Conservation (phyloP, 2,329 filamentous ascomycete species). For the Xylaria sp. region DNA sequence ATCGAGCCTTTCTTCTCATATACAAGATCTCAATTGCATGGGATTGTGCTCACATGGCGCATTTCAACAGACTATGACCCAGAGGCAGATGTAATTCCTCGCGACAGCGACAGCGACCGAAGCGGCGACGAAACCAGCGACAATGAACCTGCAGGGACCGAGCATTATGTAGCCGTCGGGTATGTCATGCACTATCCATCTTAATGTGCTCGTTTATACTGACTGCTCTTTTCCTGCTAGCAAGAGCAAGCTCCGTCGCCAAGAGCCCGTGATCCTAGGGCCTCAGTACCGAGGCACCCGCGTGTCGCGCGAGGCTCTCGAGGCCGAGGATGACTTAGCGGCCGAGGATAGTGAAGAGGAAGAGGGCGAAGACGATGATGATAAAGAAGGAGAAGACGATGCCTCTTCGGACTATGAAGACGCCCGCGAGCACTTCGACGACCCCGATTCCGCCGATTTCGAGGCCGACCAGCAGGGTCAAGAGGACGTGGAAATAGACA, state of each 20-base stretch:
- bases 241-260: conserved; percentile 85
- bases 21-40: background rate
- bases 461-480: conserved; percentile 60
- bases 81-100: conserved; percentile 69
- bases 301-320: conserved; percentile 72
- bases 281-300: conserved; percentile 82
- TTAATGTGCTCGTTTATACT: conserved; percentile 31
- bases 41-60: conserved; percentile 33
- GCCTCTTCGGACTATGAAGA: conserved; percentile 49
- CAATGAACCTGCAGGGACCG: conserved; percentile 73
- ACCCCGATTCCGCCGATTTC: conserved; percentile 67
- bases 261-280: conserved; percentile 75
- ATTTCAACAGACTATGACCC: conserved; percentile 77
- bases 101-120: conserved; percentile 61
- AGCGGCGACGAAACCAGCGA: conserved; percentile 63
- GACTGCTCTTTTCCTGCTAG: conserved; percentile 52
- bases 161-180: conserved; percentile 76
- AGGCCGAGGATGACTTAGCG: conserved; percentile 54
- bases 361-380: conserved; percentile 55
- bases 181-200: conserved; percentile 41
- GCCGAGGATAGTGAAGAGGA: conserved; percentile 39
- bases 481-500: conserved; percentile 70
- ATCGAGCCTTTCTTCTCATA: background rate
- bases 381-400: conserved; percentile 59
- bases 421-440: conserved; percentile 57